Base-by-base conservation (phyloP, 768 basidiomycete species). In the Lactarius psammicola region DNA sequence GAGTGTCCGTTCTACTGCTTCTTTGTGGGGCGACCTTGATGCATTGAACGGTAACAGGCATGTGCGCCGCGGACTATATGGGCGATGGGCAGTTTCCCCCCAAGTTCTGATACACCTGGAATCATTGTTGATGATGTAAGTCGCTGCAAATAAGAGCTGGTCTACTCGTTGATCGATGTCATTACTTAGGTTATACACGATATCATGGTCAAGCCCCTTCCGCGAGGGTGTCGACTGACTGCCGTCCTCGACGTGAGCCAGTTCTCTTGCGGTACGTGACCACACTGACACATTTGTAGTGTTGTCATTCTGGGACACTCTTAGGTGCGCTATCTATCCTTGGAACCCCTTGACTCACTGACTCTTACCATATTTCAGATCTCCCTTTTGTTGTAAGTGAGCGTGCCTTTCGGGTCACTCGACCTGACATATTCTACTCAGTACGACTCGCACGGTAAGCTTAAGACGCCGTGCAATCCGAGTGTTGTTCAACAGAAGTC, bases 51-150 rank as follows among this genome's bases (percentile, higher is more conserved):
- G n/a, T 9, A 34, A 23, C 4, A 65, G 64, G 40, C 23, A 34
- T 65, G 1, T 65, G 64, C 40, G 26, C 64, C 10, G n/a, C 36
- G 38, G 59, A 60, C 20, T 59, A n/a, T 4, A 4, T 0, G 1
- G 31, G 23, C 38, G 3, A 31, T 36, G 20, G 7, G 10, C 9
- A 5, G 5, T 23, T 15, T n/a, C n/a, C n/a, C n/a, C 28, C 10
- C 2, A 59, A 53, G 51, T 2, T 3, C 23, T 2, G 1, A 17
- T 18, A 17, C 54, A 55, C 36, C 46, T n/a, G 56, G 56, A 4
- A 8, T 64, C 15, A 55, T 65, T 11, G 42, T 55, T 20, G 64
- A 65, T n/a, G 23, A 44, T 5, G 64, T 65, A 36, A 30, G 51
- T 40, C 18, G 0, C 33, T 7, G 8, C 9, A 17, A 34, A 9